Evolutionary conservation across 106 monocot genomes (phyloP), one percentile per base, ranked within the genome.

Genomic region (Allium cepa): DNA sequence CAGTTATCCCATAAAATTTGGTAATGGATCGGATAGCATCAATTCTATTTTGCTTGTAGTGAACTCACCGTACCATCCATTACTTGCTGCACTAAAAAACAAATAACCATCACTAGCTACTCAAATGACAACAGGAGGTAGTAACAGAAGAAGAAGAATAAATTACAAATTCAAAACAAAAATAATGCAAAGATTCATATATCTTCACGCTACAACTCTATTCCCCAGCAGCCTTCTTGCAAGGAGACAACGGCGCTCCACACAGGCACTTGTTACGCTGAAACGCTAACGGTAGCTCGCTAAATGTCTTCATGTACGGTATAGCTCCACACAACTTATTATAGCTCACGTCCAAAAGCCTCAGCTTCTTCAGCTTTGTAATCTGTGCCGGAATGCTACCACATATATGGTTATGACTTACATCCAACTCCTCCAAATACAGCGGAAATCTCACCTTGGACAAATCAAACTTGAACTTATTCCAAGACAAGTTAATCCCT

Each of bases 311-410:
- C 2, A 82, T 83, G 9, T 48, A 46, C 7, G 87, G 80, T 15
- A 87, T 81, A 66, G 74, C 12, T 3, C 87, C 83, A 52, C 87
- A 83, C 28, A 87, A 63, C 69, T 53, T 26, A 64, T 87, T 87
- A 59, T 80, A 83, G 75, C 87, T 87, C 28, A 83, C 77, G 50
- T 87, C 73, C 26, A 60, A 50, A 22, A 5, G 18, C 5, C 9
- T 4, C 51, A 87, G 73, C 8, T 3, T 4, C 18, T 49, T 13
- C 49, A 74, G 7, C 73, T 59, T 49, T 9, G 57, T 66, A 8
- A 74, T 74, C 66, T 74, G 66, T n/a, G 45, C 9, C 7, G 56
- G 47, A 18, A 74, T 74, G 16, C 66, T 57, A 10, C 73, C 73
- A 16, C 26, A 7, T 36, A 74, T 74, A 48, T 47, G 13, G 46